These are phyloP conservation scores for Cystobasidium sp. DNA, from an alignment of 1,284 basidiomycete species.

Conservation along the genomic window DNA sequence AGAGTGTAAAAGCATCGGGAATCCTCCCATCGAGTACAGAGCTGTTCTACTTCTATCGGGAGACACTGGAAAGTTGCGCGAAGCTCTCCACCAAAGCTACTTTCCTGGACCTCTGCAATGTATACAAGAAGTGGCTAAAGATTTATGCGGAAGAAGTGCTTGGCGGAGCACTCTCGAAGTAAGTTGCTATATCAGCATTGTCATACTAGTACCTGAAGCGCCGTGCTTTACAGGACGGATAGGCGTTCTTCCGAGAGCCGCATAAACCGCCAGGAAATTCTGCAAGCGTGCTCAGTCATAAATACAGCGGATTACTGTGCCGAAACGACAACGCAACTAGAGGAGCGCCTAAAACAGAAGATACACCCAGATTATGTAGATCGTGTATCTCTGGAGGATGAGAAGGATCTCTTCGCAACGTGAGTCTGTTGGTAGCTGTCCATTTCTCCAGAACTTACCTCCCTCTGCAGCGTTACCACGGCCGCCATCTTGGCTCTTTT, in stretches of 20 bases:
- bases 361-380: slow-evolving; percentile 75
- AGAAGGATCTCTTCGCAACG: slow-evolving; percentile 87
- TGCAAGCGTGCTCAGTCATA: slow-evolving; percentile 80
- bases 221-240: slow-evolving; percentile 53
- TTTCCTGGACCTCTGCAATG: slow-evolving; percentile 73
- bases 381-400: slow-evolving; percentile 77
- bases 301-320: slow-evolving; percentile 99
- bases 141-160: slow-evolving; percentile 79
- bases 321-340: slow-evolving; percentile 86
- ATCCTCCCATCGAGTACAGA: slow-evolving; percentile 94
- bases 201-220: background rate
- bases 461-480: slow-evolving; percentile 70
- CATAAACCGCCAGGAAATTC: slow-evolving; percentile 73
- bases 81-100: slow-evolving; percentile 70
- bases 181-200: background rate
- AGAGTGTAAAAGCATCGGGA: slow-evolving; percentile 43
- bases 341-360: slow-evolving; percentile 85
- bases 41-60: slow-evolving; percentile 95
- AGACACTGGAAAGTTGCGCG: slow-evolving; percentile 90
- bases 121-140: slow-evolving; percentile 91
- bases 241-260: slow-evolving; percentile 76
- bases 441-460: background rate
- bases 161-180: slow-evolving; percentile 41
- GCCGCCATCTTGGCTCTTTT: slow-evolving; percentile 75
- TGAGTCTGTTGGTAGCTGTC: slow-evolving; percentile 57